phyloP scores from a whole-genome alignment of 495 filamentous ascomycete genomes.

The Aspergillus sclerotiicarbonarius region DNA sequence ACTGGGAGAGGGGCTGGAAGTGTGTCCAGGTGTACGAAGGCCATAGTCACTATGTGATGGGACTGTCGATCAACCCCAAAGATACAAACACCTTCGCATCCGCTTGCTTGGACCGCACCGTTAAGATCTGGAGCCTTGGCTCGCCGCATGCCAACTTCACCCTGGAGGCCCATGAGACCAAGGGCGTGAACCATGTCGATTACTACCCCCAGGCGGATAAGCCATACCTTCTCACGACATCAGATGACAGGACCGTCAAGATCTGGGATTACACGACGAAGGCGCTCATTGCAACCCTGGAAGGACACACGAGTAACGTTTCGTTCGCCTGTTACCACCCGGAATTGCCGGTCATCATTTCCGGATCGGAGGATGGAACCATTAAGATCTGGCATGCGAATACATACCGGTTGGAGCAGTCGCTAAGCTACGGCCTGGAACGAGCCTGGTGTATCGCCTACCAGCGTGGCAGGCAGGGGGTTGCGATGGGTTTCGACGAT shows the following conservation, averaged over 20 bases:
- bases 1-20: slow-evolving; percentile 98
- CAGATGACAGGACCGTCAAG: slow-evolving; percentile 91
- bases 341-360: slow-evolving; percentile 95
- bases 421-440: slow-evolving; percentile 91
- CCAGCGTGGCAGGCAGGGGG: slow-evolving; percentile 87
- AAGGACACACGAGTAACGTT: slow-evolving; percentile 98
- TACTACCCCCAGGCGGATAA: slow-evolving; percentile 97
- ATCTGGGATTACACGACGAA: slow-evolving; percentile 99
- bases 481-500: slow-evolving; percentile 97
- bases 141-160: slow-evolving; percentile 90
- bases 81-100: slow-evolving; percentile 98
- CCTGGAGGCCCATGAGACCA: slow-evolving; percentile 94
- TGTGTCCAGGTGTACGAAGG: slow-evolving; percentile 97
- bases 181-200: slow-evolving; percentile 97
- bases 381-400: slow-evolving; percentile 99
- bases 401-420: slow-evolving; percentile 93
- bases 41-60: slow-evolving; percentile 98
- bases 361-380: slow-evolving; percentile 97
- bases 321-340: slow-evolving; percentile 98
- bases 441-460: slow-evolving; percentile 97
- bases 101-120: slow-evolving; percentile 91
- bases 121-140: slow-evolving; percentile 98
- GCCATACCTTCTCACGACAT: slow-evolving; percentile 94
- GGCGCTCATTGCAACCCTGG: slow-evolving; percentile 90
- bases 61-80: slow-evolving; percentile 98